These are phyloP conservation scores for Marasmius sp. DNA, from an alignment of 1,284 basidiomycete species.

Conservation along the genomic window DNA sequence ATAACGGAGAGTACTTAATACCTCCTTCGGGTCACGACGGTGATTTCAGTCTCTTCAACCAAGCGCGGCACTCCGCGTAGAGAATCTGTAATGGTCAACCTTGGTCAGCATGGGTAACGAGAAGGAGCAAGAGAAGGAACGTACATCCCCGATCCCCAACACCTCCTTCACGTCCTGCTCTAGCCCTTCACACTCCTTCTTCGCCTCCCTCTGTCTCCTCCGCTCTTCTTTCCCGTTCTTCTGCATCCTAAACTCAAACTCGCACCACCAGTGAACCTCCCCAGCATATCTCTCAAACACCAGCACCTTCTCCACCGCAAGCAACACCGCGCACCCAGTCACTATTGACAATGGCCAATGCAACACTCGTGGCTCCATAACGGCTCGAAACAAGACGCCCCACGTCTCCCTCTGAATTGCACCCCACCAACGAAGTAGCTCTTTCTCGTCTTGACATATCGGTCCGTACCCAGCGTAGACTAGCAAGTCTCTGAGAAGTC, in stretches of 20 bases:
- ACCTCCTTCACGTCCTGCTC: constrained; percentile 9
- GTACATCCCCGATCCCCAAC: not conserved
- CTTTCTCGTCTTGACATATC: not conserved
- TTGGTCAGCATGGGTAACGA: not conserved
- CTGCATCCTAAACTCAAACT: not conserved
- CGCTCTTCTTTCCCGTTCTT: not conserved
- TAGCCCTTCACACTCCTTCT: constrained; percentile 29
- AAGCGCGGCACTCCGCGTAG: not conserved
- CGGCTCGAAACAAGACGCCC: constrained; percentile 43
- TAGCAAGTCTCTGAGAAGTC: constrained; percentile 46
- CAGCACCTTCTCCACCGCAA: not conserved
- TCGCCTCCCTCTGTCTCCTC: constrained; percentile 28
- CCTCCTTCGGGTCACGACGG: no score
- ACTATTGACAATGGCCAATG: not conserved
- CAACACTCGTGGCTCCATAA: constrained; percentile 38
- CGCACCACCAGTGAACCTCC: not conserved
- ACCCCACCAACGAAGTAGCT: constrained; percentile 39
- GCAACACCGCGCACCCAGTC: constrained; percentile 1
- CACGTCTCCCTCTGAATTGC: constrained; percentile 46
- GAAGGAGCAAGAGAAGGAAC: not conserved
- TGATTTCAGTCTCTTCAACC: no score
- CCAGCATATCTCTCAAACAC: not conserved
- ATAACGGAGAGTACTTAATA: no score
- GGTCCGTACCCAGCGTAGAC: constrained; percentile 13
- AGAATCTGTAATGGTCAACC: not conserved